phyloP scores from a whole-genome alignment of 345 rosid species.

The Eucalyptus caleyi region DNA sequence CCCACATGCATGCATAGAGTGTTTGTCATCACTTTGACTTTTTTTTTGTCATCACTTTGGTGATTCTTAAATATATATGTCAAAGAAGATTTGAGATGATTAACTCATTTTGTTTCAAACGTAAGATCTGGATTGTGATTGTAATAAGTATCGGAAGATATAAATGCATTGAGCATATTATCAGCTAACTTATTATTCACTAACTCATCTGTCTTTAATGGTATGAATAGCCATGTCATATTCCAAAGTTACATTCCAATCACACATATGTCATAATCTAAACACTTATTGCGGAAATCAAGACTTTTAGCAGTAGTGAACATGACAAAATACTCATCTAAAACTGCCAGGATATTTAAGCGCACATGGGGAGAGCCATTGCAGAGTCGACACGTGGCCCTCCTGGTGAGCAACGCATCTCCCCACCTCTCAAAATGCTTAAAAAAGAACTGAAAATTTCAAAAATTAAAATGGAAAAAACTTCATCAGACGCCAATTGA shows the following conservation, averaged over 20 bases:
- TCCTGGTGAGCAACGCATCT: not conserved
- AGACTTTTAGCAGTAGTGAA: not conserved
- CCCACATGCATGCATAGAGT: not conserved
- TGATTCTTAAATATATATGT: not conserved
- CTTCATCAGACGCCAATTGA: not conserved
- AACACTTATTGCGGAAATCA: not conserved
- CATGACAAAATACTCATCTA: not conserved
- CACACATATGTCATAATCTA: not conserved
- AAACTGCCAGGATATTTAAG: not conserved
- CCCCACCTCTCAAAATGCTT: not conserved
- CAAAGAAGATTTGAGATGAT: not conserved
- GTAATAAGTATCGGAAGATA: not conserved
- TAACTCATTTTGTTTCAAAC: not conserved
- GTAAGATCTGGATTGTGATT: not conserved
- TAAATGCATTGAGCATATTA: not conserved
- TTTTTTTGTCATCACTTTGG: not conserved
- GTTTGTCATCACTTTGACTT: not conserved
- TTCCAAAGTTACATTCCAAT: not conserved
- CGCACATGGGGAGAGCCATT: not conserved
- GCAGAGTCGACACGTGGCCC: not conserved
- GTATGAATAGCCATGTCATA: not conserved
- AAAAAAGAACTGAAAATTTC: not conserved
- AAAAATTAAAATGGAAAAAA: not conserved
- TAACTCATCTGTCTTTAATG: not conserved
- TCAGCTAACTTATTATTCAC: not conserved